phyloP scores from a whole-genome alignment of 495 filamentous ascomycete species.

The Neurospora intermedia region DNA sequence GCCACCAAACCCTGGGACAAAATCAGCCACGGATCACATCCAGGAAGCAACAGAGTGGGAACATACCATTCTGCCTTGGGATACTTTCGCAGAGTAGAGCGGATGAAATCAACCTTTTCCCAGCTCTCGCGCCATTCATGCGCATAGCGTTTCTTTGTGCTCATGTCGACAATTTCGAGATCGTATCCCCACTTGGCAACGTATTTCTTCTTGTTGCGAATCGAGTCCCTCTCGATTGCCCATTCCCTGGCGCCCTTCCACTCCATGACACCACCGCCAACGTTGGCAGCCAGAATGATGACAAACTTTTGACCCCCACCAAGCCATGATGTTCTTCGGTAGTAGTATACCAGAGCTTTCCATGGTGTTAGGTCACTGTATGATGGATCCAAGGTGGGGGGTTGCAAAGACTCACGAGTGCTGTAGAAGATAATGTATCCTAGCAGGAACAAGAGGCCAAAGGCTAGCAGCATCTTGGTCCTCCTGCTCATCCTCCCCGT shows the following conservation, averaged over 20 bases:
- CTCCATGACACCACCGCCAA: constrained; percentile 96
- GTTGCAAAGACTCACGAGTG: constrained; percentile 47
- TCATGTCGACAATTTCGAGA: constrained; percentile 93
- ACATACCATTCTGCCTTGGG: constrained; percentile 90
- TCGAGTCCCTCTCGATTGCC: constrained; percentile 94
- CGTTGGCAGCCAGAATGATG: constrained; percentile 86
- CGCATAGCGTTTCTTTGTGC: constrained; percentile 94
- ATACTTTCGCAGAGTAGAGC: constrained; percentile 84
- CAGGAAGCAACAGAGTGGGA: not conserved
- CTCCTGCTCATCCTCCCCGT: constrained; percentile 34
- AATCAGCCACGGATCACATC: constrained; percentile 15
- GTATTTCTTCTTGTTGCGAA: constrained; percentile 89
- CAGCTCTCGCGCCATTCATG: constrained; percentile 99
- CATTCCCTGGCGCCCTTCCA: constrained; percentile 97
- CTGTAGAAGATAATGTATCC: constrained; percentile 55
- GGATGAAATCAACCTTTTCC: constrained; percentile 96
- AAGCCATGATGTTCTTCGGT: constrained; percentile 37
- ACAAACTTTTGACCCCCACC: constrained; percentile 88
- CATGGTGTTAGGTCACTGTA: constrained; percentile 1
- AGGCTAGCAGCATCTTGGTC: constrained; percentile 47
- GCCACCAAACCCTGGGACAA: constrained; percentile 85
- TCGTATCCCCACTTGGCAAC: constrained; percentile 86
- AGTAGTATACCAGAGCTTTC: constrained; percentile 36
- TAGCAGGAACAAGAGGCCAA: constrained; percentile 49
- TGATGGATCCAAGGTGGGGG: not conserved